Evolutionary conservation across 371 early-diverging fungal species (phyloP).

Genomic region (Lichtheimia hyalospora): DNA sequence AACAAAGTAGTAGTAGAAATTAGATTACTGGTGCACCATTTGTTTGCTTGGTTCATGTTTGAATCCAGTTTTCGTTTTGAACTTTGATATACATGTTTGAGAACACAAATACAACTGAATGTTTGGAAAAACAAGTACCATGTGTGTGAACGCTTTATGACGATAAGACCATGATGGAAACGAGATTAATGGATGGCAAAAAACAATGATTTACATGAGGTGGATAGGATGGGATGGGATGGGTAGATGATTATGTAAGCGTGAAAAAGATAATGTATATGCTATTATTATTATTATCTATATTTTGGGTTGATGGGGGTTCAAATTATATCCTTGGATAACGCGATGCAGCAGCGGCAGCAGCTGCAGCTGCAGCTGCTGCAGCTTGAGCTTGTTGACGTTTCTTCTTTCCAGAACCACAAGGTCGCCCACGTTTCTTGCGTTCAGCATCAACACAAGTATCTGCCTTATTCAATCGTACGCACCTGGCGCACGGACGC

Average conservation of each 20-base stretch:
- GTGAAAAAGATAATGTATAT: neutral
- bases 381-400: neutral
- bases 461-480: constrained; percentile 51
- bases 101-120: neutral
- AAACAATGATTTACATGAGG: neutral
- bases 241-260: neutral
- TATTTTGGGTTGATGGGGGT: no score
- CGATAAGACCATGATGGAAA: no score
- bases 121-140: neutral
- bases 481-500: constrained; percentile 61
- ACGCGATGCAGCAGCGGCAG: constrained; percentile 1
- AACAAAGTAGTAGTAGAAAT: neutral
- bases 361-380: neutral
- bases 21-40: neutral
- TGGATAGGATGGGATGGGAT: neutral
- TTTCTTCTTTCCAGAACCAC: constrained; percentile 40
- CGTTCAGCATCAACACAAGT: constrained; percentile 57
- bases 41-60: neutral
- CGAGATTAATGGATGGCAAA: no score
- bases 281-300: neutral
- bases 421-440: constrained; percentile 60
- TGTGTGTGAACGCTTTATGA: no score
- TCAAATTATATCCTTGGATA: neutral
- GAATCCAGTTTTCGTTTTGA: neutral
- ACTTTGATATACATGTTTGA: no score